Conservation (phyloP, 2,329 filamentous ascomycete genomes). For the Chrysoporthe austroafricana region DNA sequence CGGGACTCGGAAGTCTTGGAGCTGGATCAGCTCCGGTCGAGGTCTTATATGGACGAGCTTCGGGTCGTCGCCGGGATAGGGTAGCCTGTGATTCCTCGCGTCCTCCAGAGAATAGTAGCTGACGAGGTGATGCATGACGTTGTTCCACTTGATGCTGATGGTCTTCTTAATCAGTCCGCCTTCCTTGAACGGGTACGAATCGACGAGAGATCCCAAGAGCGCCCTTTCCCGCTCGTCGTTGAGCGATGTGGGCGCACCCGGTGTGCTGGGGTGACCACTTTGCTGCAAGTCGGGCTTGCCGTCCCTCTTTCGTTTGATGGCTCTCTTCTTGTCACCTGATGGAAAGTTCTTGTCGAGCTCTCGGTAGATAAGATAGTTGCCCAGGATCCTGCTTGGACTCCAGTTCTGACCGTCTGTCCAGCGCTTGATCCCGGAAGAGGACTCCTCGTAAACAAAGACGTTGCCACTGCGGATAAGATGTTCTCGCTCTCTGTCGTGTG, state of each 20-base stretch:
- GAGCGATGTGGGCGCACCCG: constrained; percentile 19
- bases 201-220: constrained; percentile 81
- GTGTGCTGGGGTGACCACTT: constrained; percentile 33
- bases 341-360: constrained; percentile 79
- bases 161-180: constrained; percentile 90
- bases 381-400: constrained; percentile 85
- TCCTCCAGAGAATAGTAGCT: constrained; percentile 87
- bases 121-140: constrained; percentile 81
- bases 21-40: constrained; percentile 60
- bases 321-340: constrained; percentile 83
- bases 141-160: constrained; percentile 76
- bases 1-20: constrained; percentile 69
- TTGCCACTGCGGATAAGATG: constrained; percentile 81
- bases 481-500: constrained; percentile 81
- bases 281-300: constrained; percentile 38
- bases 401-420: constrained; percentile 93
- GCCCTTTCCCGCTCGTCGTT: constrained; percentile 41
- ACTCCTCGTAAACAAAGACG: constrained; percentile 91
- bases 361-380: constrained; percentile 84
- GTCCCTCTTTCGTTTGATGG: constrained; percentile 69
- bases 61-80: constrained; percentile 60
- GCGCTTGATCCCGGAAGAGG: constrained; percentile 86
- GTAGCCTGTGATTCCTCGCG: constrained; percentile 65
- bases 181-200: constrained; percentile 85
- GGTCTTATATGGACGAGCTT: constrained; percentile 55